Conservation (phyloP, 2,329 filamentous ascomycete species). For the Arachnomyces sp. region DNA sequence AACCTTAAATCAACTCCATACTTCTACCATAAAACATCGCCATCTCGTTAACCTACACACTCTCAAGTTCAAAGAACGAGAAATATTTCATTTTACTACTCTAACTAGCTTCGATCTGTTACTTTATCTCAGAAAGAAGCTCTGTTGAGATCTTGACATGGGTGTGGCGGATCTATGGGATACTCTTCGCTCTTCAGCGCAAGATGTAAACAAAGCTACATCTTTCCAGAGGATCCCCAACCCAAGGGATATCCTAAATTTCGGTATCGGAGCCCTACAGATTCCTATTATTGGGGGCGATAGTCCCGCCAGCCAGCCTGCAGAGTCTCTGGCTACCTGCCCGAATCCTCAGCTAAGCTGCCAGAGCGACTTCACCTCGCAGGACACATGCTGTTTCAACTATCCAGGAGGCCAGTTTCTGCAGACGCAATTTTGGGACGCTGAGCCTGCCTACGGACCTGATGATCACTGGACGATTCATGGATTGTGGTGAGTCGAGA, state of each 20-base stretch:
- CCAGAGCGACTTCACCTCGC: constrained; percentile 51
- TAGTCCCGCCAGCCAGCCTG: not conserved
- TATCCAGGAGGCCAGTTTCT: constrained; percentile 62
- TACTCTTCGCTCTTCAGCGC: too few species aligned
- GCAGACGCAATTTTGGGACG: constrained; percentile 73
- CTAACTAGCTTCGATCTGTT: too few species aligned
- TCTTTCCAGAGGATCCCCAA: too few species aligned
- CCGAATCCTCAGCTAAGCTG: constrained; percentile 47
- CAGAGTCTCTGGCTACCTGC: constrained; percentile 19
- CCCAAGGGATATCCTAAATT: not conserved
- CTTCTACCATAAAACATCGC: too few species aligned
- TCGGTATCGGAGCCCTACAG: constrained; percentile 1
- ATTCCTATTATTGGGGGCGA: not conserved
- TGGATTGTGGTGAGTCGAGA: constrained; percentile 50
- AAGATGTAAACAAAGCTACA: too few species aligned
- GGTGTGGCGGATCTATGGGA: too few species aligned
- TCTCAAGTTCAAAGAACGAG: too few species aligned
- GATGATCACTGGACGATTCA: constrained; percentile 66
- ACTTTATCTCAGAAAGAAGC: too few species aligned
- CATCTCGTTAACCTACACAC: too few species aligned
- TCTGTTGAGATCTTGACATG: too few species aligned
- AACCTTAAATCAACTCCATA: too few species aligned
- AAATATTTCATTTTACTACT: too few species aligned
- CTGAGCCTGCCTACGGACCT: constrained; percentile 55
- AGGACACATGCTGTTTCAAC: constrained; percentile 67